phyloP scores from a whole-genome alignment of 2,329 filamentous ascomycete species.

The Chaetomium olivaceum region DNA sequence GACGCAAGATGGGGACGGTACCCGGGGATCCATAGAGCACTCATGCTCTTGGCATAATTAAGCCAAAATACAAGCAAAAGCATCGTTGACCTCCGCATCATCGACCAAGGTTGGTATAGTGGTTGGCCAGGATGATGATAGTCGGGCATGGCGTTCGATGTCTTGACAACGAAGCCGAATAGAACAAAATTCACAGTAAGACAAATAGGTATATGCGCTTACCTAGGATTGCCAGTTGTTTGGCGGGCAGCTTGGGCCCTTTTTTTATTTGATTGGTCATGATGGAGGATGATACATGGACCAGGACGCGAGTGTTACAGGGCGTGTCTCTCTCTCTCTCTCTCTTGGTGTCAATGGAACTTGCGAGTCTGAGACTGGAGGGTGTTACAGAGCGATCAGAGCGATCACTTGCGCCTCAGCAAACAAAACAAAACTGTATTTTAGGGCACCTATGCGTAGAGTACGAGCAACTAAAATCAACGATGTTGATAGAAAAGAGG shows the following conservation, averaged over 20 bases:
- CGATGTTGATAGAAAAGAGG: not conserved
- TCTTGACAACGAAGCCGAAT: conserved; percentile 11
- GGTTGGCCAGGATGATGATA: not conserved
- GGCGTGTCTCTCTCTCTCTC: not conserved
- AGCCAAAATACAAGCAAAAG: not conserved
- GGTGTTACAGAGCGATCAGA: not conserved
- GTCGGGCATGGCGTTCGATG: not conserved
- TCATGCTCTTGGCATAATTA: conserved; percentile 10
- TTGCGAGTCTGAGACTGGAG: not conserved
- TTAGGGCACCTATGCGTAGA: not conserved
- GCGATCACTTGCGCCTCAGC: not conserved
- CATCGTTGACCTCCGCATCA: not conserved
- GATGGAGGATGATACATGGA: conserved; percentile 19
- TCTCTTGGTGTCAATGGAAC: not conserved
- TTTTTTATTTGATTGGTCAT: conserved; percentile 29
- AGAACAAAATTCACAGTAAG: conserved; percentile 4
- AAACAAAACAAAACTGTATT: not conserved
- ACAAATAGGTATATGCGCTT: conserved; percentile 38
- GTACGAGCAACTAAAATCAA: not conserved
- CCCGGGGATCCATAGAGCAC: not conserved
- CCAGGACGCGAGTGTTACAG: not conserved
- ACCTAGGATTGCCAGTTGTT: conserved; percentile 79
- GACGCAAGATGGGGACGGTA: conserved; percentile 13
- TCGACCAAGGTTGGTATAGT: not conserved
- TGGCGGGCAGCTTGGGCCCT: conserved; percentile 67